phyloP scores from a whole-genome alignment of 306 rosid species.

The Trifolium pratense region DNA sequence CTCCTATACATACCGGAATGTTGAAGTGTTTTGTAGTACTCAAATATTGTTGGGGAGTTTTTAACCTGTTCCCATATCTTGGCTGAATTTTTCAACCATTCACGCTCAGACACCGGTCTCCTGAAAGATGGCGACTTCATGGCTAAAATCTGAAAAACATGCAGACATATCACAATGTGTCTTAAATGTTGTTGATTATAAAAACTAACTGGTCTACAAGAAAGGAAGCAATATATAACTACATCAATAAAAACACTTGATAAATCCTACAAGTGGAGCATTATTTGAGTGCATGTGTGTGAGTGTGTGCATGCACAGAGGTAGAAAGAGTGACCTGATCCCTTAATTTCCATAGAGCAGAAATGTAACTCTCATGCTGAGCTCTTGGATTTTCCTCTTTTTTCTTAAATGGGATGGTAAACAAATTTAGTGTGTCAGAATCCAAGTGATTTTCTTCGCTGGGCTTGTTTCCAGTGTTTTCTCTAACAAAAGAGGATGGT shows the following conservation, averaged over 20 bases:
- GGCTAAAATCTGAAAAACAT: constrained; percentile 66
- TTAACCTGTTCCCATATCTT: constrained; percentile 87
- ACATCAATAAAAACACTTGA: neutral
- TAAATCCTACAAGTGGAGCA: constrained; percentile 5
- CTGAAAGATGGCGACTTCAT: constrained; percentile 67
- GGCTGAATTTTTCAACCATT: constrained; percentile 86
- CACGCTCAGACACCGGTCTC: constrained; percentile 76
- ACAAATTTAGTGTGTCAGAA: constrained; percentile 46
- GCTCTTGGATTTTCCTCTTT: constrained; percentile 63
- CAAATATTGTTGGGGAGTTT: constrained; percentile 70
- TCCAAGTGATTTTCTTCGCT: constrained; percentile 22
- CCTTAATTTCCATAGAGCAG: constrained; percentile 72
- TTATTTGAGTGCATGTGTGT: neutral
- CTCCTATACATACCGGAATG: constrained; percentile 76
- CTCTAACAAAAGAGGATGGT: constrained; percentile 55
- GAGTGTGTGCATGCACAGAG: neutral
- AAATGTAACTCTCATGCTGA: constrained; percentile 54
- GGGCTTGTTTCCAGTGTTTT: constrained; percentile 35
- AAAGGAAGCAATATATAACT: constrained; percentile 11
- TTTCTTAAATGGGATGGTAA: constrained; percentile 61
- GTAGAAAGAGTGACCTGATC: constrained; percentile 66
- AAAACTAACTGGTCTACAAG: neutral
- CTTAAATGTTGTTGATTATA: neutral
- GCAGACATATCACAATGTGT: constrained; percentile 24
- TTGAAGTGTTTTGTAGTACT: constrained; percentile 73